A percentile compares a stretch with the other conserved stretches of the same genome.
Evolutionary conservation across 140 eudicot species (phyloP).

Genomic region (Ambrosia hybrid): DNA sequence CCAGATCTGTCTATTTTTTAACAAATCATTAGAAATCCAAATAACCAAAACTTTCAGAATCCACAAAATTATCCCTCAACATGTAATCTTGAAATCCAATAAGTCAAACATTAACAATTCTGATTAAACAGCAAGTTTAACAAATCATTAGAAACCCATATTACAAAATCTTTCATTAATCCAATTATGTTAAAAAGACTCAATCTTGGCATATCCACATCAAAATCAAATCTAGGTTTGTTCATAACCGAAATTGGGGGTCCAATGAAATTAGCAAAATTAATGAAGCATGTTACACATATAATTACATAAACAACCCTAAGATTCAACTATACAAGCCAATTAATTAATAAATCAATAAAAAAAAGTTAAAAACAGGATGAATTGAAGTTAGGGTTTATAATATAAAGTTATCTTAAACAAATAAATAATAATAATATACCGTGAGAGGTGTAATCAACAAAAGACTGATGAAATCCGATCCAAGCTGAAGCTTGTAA

Average conservation of each 20-base stretch:
- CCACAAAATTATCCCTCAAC: neutral
- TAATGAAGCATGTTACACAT: neutral
- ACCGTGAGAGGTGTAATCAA: no score
- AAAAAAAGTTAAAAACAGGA: neutral
- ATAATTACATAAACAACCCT: neutral
- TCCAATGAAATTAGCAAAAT: neutral
- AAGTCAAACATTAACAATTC: no score
- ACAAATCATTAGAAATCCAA: neutral
- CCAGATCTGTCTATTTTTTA: no score
- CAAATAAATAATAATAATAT: no score
- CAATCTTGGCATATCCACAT: no score
- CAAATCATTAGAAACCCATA: no score
- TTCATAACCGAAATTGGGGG: neutral
- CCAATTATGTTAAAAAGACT: no score
- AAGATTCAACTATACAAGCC: neutral
- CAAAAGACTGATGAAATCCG: conserved; percentile 10
- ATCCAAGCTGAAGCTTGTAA: conserved; percentile 23
- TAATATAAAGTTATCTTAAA: neutral
- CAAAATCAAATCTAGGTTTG: no score
- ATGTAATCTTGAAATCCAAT: no score
- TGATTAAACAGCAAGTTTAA: no score
- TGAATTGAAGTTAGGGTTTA: neutral
- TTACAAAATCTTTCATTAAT: no score
- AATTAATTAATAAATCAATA: conserved; percentile 1
- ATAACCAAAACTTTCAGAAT: neutral